These are phyloP conservation scores for Aquilaria malaccensis DNA, from an alignment of 345 rosid species.

Conservation along the genomic window DNA sequence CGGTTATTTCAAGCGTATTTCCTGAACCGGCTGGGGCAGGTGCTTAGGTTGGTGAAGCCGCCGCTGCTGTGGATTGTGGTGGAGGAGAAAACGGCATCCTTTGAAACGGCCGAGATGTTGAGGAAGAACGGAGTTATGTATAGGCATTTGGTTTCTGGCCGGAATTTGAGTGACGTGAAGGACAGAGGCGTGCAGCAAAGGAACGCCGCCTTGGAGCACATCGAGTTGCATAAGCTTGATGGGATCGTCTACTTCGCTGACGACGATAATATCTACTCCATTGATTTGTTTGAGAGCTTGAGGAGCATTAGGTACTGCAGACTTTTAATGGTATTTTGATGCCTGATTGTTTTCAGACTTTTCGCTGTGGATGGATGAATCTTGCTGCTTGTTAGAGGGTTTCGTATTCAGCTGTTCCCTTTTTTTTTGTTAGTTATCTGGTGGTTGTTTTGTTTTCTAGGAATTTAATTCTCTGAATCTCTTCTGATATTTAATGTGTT, in stretches of 20 bases:
- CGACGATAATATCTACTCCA: constrained; percentile 72
- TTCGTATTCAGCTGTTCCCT: no score
- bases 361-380: no score
- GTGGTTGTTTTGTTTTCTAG: no score
- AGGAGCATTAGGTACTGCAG: constrained; percentile 53
- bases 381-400: no score
- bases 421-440: no score
- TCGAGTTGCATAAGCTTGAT: constrained; percentile 69
- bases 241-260: constrained; percentile 87
- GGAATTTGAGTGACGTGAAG: constrained; percentile 47
- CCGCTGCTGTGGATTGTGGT: constrained; percentile 94
- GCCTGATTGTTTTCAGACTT: neutral
- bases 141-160: constrained; percentile 60
- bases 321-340: neutral
- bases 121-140: constrained; percentile 85
- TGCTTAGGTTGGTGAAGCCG: constrained; percentile 63
- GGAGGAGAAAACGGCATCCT: constrained; percentile 55
- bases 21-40: constrained; percentile 69
- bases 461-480: no score
- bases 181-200: constrained; percentile 76
- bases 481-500: no score
- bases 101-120: constrained; percentile 76
- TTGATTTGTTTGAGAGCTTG: constrained; percentile 63
- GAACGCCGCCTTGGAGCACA: constrained; percentile 72
- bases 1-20: constrained; percentile 74